A percentile compares a stretch with the other conserved stretches of the same genome.
Evolutionary conservation across 2,329 filamentous ascomycete genomes (phyloP).

Genomic region (Grosmannia clavigera): DNA sequence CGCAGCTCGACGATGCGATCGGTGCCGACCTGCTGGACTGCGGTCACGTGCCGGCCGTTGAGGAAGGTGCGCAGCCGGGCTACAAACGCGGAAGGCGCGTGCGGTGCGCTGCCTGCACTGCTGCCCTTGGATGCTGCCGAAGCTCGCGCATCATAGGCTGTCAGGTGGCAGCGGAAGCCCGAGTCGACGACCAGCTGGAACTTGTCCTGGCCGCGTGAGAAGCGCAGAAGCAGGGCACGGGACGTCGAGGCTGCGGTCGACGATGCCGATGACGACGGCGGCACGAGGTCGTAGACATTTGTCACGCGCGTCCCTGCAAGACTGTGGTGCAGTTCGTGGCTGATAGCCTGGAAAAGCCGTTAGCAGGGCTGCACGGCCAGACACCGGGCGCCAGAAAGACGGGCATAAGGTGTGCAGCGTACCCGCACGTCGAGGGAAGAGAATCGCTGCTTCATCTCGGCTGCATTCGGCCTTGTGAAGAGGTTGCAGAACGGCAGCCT

Average conservation of each 20-base stretch:
- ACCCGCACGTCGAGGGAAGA: constrained; percentile 6
- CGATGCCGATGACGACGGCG: constrained; percentile 6
- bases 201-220: constrained; percentile 78
- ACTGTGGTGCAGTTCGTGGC: constrained; percentile 73
- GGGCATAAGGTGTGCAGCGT: background rate
- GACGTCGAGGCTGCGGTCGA: constrained; percentile 28
- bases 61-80: constrained; percentile 74
- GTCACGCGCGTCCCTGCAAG: constrained; percentile 70
- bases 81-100: constrained; percentile 72
- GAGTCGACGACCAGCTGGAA: constrained; percentile 88
- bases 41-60: constrained; percentile 73
- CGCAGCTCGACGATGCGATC: constrained; percentile 86
- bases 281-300: constrained; percentile 79
- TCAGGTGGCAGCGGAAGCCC: constrained; percentile 91
- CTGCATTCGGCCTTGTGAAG: background rate
- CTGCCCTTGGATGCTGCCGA: constrained; percentile 44
- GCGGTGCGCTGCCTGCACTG: constrained; percentile 1
- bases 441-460: constrained; percentile 5
- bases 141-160: constrained; percentile 67
- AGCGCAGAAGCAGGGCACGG: constrained; percentile 90
- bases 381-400: background rate
- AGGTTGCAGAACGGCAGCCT: background rate
- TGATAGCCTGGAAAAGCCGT: constrained; percentile 58
- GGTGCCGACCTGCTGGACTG: constrained; percentile 75
- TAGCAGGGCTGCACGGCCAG: background rate